Base-by-base conservation (phyloP, 768 basidiomycete genomes). In the Mycena indigotica region DNA sequence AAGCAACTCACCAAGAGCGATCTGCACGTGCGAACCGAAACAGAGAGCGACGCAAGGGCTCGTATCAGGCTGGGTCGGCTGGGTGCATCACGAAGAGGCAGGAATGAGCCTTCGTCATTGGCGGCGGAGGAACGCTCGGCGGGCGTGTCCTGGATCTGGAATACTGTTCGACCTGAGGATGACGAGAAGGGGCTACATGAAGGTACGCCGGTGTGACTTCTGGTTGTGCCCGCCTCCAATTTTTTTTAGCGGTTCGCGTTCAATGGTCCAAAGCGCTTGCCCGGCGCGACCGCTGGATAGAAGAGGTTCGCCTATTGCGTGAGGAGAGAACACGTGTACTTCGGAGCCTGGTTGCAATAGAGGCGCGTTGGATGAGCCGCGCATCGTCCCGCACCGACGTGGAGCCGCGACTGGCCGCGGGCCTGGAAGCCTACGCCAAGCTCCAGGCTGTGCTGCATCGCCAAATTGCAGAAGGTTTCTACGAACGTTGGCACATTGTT, bases 231-330 rank as follows among this genome's bases (percentile, higher is more conserved):
- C 29, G 21, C 19, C 4, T 28, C 26, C 2, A n/a, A 3, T 28
- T 12, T n/a, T 50, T 8, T 25, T 8, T 17, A 63, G 61, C 53
- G 8, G 58, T 63, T 3, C 60, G 59, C 1, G 64, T 69, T 5
- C 63, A 67, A 23, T 69, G 65, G 66, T 53, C 35, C 67, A 65
- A 35, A 52, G 56, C 66, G 5, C 26, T 44, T n/a, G 66, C 63
- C 2, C 56, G 60, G 2, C 55, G 49, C 1, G 40, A 57, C 3
- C 58, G 48, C 5, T 70, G 67, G 67, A 26, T 28, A 2, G 69
- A 70, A 21, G 67, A 70, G 30, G 61, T 67, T 12, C 25, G 38
- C 1, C 39, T 69, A 4, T 44, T 68, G 19, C 16, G 38, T 3
- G 66, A 69, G 50, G 67, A 70, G 48, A 67, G 64, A 65, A 28